These are phyloP conservation scores for Penicillium concentricum DNA, from an alignment of 2,329 filamentous ascomycete species.

Conservation along the genomic window DNA sequence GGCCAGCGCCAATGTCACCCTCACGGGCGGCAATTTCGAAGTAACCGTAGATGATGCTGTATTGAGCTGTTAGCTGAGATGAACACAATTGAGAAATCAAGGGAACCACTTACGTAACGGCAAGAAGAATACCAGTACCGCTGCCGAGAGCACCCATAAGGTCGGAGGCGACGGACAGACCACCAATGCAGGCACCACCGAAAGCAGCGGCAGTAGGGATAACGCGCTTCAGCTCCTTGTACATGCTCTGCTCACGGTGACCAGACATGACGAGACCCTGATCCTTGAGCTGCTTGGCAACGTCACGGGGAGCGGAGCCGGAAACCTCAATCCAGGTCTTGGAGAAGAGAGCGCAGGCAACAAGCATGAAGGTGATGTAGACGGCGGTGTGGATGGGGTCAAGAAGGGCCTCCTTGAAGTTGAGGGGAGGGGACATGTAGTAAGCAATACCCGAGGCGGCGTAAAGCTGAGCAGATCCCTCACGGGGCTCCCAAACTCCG, in stretches of 20 bases:
- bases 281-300: constrained; percentile 99
- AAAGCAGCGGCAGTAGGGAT: constrained; percentile 98
- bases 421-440: constrained; percentile 98
- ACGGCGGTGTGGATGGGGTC: constrained; percentile 95
- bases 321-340: constrained; percentile 99
- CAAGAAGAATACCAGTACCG: constrained; percentile 95
- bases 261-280: constrained; percentile 99
- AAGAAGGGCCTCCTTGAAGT: constrained; percentile 93
- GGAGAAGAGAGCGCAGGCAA: constrained; percentile 96
- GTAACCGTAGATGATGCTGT: constrained; percentile 96
- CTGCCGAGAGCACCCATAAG: constrained; percentile 93
- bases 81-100: neutral
- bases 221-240: constrained; percentile 99
- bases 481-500: constrained; percentile 97
- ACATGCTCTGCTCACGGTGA: constrained; percentile 99
- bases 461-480: constrained; percentile 89
- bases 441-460: constrained; percentile 93
- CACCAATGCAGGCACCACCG: constrained; percentile 97
- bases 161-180: constrained; percentile 91
- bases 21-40: constrained; percentile 99
- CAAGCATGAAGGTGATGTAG: constrained; percentile 97
- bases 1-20: constrained; percentile 77
- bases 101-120: constrained; percentile 79
- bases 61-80: constrained; percentile 30
- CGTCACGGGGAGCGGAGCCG: constrained; percentile 93